Base-by-base conservation (phyloP, 768 basidiomycete genomes). In the Leucocoprinus leucothites region DNA sequence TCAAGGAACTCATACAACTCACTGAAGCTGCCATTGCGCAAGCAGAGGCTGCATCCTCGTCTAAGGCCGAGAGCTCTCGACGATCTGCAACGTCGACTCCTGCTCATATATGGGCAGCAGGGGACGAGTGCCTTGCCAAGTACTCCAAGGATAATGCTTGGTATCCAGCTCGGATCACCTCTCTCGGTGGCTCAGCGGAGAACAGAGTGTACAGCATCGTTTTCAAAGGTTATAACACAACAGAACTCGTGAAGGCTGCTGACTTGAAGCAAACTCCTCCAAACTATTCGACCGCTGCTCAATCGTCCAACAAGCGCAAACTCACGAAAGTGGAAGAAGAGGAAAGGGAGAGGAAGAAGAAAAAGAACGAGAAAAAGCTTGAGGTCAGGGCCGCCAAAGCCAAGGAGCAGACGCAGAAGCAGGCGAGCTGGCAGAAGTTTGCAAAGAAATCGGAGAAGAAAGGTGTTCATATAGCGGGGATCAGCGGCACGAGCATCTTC, bases 391-490 rank as follows among this genome's bases (percentile, higher is more conserved):
- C 91, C 34, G 81, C 84, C 8, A 95, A 95, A 71, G 89, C 91
- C 9, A 91, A 93, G 69, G 93, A 95, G 66, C 93, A 95, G 73
- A 77, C 73, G 28, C 76, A 75, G 59, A 92, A 93, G 72, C 91
- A 94, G 72, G 82, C 82, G 56, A 85, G 85, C 43, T 96, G 93
- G 93, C 91, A 94, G 74, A 91, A 91, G 74, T 96, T 96, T 74
- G 86, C 93, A 19, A 96, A 94, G 76, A 96, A 96, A 74, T 83
- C 86, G 25, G 90, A 93, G 70, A 93, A 88, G 80, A 95, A 95
- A 71, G 93, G 93, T 8, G 84, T 93, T 28, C 85, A 89, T 67
- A 94, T 95, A 56, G 93, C 93, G 25, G 93, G 93, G 22, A 81
- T 92, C 31, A 72, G 87, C 26, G 94, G 94, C 24, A 93, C 88